These are phyloP conservation scores for Exobasidium rhododendri DNA, from an alignment of 1,284 basidiomycete genomes.

Conservation along the genomic window DNA sequence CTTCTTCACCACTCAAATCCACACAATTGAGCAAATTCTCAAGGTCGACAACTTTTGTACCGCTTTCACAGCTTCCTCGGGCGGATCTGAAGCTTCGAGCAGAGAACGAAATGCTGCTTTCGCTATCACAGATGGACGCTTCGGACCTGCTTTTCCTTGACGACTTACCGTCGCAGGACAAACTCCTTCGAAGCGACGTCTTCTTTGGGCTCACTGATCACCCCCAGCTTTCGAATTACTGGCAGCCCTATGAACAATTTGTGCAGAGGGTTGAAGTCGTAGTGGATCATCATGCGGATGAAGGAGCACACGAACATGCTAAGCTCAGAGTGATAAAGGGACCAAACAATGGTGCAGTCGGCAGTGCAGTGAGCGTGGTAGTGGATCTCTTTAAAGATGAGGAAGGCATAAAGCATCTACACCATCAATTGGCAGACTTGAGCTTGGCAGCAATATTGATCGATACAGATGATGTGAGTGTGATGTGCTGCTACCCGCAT, in stretches of 20 bases:
- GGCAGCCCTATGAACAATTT: constrained; percentile 7
- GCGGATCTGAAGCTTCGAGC: constrained; percentile 73
- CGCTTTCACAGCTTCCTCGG: constrained; percentile 71
- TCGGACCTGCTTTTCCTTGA: constrained; percentile 51
- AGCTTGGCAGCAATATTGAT: constrained; percentile 56
- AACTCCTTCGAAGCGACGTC: constrained; percentile 58
- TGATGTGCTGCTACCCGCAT: too few relatives aligned
- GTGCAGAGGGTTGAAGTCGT: constrained; percentile 54
- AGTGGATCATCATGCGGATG: constrained; percentile 93
- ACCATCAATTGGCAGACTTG: constrained; percentile 34
- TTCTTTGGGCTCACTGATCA: constrained; percentile 83
- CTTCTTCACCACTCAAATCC: constrained; percentile 24
- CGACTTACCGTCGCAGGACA: constrained; percentile 16
- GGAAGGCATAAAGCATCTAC: constrained; percentile 17
- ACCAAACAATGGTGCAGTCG: constrained; percentile 34
- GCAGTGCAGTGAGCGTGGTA: constrained; percentile 19
- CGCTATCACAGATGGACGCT: constrained; percentile 38
- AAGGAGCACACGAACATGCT: constrained; percentile 63
- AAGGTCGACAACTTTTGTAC: constrained; percentile 58
- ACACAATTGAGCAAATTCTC: constrained; percentile 7
- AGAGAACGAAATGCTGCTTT: constrained; percentile 68
- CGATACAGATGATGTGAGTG: constrained; percentile 55
- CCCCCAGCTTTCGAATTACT: constrained; percentile 1
- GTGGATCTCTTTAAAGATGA: constrained; percentile 25
- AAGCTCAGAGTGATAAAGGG: constrained; percentile 36